phyloP scores from a whole-genome alignment of 768 basidiomycete genomes.

The Phaffia tasmanica region DNA sequence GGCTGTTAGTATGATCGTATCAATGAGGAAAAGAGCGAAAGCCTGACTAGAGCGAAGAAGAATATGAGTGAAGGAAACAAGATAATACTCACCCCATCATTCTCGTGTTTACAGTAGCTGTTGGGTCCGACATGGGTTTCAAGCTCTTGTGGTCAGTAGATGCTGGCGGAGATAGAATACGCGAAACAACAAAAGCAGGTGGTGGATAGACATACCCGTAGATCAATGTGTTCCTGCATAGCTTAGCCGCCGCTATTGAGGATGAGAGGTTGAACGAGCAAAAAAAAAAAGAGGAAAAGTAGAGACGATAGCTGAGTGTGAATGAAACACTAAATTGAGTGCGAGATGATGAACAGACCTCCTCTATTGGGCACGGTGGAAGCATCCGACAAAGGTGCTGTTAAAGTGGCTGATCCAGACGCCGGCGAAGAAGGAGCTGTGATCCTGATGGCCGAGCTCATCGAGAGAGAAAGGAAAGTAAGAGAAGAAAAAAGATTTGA shows the following conservation, averaged over 20 bases:
- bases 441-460: slow-evolving; percentile 20
- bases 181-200: neutral
- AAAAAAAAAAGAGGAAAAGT: neutral
- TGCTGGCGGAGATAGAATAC: neutral
- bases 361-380: neutral
- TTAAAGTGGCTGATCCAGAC: slow-evolving; percentile 4
- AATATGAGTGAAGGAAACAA: neutral
- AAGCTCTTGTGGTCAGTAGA: neutral
- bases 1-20: neutral
- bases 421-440: slow-evolving; percentile 14
- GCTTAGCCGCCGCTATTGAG: slow-evolving; percentile 5
- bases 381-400: neutral
- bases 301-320: neutral
- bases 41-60: neutral
- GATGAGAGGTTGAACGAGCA: neutral
- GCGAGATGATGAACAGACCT: slow-evolving; percentile 1
- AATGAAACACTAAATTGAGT: neutral
- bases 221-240: slow-evolving; percentile 22
- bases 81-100: no score
- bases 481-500: neutral
- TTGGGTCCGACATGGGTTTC: neutral
- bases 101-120: slow-evolving; percentile 4
- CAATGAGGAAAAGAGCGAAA: neutral
- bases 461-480: neutral
- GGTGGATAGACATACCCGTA: slow-evolving; percentile 8